phyloP scores from a whole-genome alignment of 768 basidiomycete genomes.

The Lactifluus volemus region DNA sequence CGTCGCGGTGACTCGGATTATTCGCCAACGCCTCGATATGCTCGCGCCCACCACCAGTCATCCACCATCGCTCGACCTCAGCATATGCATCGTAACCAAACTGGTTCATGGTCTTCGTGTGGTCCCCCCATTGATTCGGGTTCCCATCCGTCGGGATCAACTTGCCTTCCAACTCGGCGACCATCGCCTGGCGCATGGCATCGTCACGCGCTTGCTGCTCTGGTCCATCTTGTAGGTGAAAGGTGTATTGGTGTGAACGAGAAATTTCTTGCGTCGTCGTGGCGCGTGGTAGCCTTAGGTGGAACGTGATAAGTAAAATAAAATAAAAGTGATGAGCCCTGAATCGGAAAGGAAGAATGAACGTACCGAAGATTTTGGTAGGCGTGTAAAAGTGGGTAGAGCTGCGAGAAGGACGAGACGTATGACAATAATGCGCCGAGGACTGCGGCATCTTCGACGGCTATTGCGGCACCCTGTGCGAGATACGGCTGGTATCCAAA shows the following conservation, averaged over 20 bases:
- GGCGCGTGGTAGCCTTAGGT: slow-evolving; percentile 32
- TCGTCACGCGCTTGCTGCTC: slow-evolving; percentile 43
- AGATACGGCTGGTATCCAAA: slow-evolving; percentile 29
- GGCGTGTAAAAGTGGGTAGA: slow-evolving; percentile 37
- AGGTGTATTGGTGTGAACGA: slow-evolving; percentile 42
- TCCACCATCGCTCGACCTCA: slow-evolving; percentile 45
- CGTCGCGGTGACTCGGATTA: no score
- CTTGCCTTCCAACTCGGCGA: slow-evolving; percentile 26
- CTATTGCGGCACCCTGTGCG: slow-evolving; percentile 36
- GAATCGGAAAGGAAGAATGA: neutral
- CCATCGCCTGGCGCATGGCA: slow-evolving; percentile 44
- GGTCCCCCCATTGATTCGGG: slow-evolving; percentile 53
- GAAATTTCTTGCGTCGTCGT: slow-evolving; percentile 41
- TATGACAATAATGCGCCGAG: slow-evolving; percentile 41
- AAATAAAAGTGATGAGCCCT: no score
- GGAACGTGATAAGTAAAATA: no score
- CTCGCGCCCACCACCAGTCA: slow-evolving; percentile 23
- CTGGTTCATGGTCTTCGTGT: slow-evolving; percentile 35
- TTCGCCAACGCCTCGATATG: neutral
- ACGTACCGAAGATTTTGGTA: slow-evolving; percentile 41
- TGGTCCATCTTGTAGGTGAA: slow-evolving; percentile 48
- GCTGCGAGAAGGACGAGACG: slow-evolving; percentile 35
- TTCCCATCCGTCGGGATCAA: slow-evolving; percentile 27
- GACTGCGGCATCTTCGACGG: slow-evolving; percentile 45
- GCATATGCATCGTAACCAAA: slow-evolving; percentile 49